Evolutionary conservation across 2,329 filamentous ascomycete species (phyloP), one percentile per base, ranked within the genome.

Genomic region (Apiospora arundinis): DNA sequence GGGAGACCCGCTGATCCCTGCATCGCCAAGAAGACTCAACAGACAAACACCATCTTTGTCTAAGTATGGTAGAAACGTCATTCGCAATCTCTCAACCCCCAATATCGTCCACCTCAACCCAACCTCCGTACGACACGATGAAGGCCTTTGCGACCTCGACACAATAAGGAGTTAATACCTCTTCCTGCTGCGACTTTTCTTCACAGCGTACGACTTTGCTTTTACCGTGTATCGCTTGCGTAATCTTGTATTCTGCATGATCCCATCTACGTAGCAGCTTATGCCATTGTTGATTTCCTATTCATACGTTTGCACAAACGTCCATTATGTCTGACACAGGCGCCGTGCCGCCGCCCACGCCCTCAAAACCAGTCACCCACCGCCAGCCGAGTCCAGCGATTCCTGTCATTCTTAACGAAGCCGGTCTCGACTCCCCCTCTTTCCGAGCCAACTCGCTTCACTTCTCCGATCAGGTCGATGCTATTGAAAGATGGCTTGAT

Each of bases 341-440:
- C 52, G 60, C 74, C 48, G 71, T 74, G 32, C 37, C 73, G 67
- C 73, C 74, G 73, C 72, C 75, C 49, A 76, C 76, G 9, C 72
- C 75, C 14, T 28, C 71, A 9, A 70, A 74, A 23, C 52, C 68
- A 23, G 69, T 72, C 49, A 68, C 70, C n/a, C 44, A 74, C 25
- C 80, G 76, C 56, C 76, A 75, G 69, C 70, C 77, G 69, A 82
- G 80, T 73, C 83, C 85, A 46, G 83, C 85, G 44, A 86, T 90
- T 71, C 94, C 96, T 63, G 95, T 98, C 46, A 91, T 92, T 73
- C 88, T 98, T 76, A 96, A 95, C 84, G 96, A 99, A 88, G 96
- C 96, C 68, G 93, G 95, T 25, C 92, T 98, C 84, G 96, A 99
- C 83, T 98, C 95, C 49, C 96, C 96, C 37, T 97, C 95, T 46